Base-by-base conservation (phyloP, 2,329 filamentous ascomycete species). In the Trichophyton schoenleinii region DNA sequence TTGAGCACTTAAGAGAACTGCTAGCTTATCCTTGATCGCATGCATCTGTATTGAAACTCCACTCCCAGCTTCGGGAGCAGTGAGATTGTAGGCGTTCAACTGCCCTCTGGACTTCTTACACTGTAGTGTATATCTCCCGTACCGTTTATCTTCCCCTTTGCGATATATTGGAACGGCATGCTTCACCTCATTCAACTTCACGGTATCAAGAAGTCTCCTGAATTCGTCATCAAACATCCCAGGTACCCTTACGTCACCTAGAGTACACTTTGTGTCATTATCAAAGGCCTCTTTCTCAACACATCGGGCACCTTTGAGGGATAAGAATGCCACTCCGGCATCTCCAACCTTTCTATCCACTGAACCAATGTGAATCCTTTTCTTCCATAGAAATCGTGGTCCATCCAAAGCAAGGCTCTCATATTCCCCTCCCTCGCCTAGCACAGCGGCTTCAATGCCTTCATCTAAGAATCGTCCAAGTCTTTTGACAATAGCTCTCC, bases 401-500 rank as follows among this genome's bases (percentile, higher is more conserved):
- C 92, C 94, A 73, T 91, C 84, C 41, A 97, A 70, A 52, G 94
- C 90, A 59, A 97, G 77, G 34, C 91, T 97, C 80, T 97, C 94
- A 73, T 95, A 97, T 77, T 97, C 94, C 2, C 94, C 94, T 4
- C 94, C 94, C 72, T 97, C 94, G 0, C 94, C 94, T 18, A 97
- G 75, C 8, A 91, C 83, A 7, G 88, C 87, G 0, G 88, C 90
- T 76, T 63, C 82, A 77, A 68, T 76, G 77, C 64, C 80, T 75
- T 52, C 87, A 44, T 68, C 68, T 13, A 70, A 87, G 74, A 95
- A 95, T 64, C 83, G 71, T 61, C 66, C 70, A 69, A 79, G 74
- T 28, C 71, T 78, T 64, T 76, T 79, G 34, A 77, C 73, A 60
- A 87, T 68, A 49, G 75, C 74, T 58, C 68, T 70, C 60, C 81